phyloP scores from a whole-genome alignment of 2,329 filamentous ascomycete species.

The Hymenoscyphus occultus region DNA sequence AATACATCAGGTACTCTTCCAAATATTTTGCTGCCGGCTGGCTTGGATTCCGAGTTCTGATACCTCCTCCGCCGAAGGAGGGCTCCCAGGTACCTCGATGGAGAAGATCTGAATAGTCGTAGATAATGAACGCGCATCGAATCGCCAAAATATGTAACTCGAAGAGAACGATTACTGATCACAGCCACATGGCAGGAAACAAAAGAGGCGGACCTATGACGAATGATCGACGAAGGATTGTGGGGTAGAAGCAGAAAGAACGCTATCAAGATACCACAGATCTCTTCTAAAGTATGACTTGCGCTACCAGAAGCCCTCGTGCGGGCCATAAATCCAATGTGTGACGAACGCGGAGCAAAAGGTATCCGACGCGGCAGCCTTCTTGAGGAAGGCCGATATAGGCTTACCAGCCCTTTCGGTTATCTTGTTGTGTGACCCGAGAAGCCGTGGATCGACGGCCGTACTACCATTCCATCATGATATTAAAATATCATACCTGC shows the following conservation, averaged over 20 bases:
- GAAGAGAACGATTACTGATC: not conserved
- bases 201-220: not conserved
- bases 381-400: not conserved
- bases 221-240: not conserved
- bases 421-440: not conserved
- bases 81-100: too few species aligned
- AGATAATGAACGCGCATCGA: too few species aligned
- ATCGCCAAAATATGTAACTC: too few species aligned
- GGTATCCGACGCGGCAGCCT: not conserved
- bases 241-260: not conserved
- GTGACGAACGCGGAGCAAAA: conserved; percentile 1
- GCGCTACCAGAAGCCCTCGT: not conserved
- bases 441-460: not conserved
- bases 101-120: too few species aligned
- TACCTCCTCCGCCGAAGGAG: too few species aligned
- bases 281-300: too few species aligned
- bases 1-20: too few species aligned
- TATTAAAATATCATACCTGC: not conserved
- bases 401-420: not conserved
- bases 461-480: not conserved
- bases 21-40: too few species aligned
- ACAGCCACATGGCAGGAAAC: not conserved
- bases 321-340: not conserved
- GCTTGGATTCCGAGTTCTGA: too few species aligned
- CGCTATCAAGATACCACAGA: too few species aligned